Evolutionary conservation across 768 basidiomycete genomes (phyloP).

Genomic region (Psilocybe subaeruginosa): DNA sequence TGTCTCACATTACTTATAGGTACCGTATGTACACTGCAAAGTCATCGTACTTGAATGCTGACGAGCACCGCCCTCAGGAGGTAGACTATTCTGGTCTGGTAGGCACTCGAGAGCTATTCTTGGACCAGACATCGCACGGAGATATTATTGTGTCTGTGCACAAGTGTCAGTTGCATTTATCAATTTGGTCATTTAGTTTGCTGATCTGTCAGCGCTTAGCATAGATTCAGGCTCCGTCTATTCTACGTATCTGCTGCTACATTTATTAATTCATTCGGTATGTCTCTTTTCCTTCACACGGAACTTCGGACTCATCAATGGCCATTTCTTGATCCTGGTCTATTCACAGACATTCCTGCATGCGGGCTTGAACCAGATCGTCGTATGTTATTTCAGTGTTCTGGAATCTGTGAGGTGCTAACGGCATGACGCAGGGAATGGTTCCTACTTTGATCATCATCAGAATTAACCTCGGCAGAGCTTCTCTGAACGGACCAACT

Average conservation of each 20-base stretch:
- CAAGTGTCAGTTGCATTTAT: constrained; percentile 14
- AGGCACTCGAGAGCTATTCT: constrained; percentile 16
- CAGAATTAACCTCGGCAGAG: constrained; percentile 19
- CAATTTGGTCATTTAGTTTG: neutral
- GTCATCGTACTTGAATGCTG: neutral
- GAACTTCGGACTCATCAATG: neutral
- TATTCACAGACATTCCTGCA: constrained; percentile 17
- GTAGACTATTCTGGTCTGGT: constrained; percentile 19
- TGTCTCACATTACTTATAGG: constrained; percentile 24
- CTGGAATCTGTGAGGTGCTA: neutral
- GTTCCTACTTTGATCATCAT: constrained; percentile 28
- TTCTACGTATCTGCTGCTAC: constrained; percentile 21
- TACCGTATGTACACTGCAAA: neutral
- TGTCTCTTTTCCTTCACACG: neutral
- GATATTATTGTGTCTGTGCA: constrained; percentile 16
- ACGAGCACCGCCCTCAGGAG: constrained; percentile 5
- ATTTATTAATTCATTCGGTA: constrained; percentile 19
- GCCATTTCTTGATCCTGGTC: neutral
- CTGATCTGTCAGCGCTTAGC: constrained; percentile 10
- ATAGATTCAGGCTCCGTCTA: constrained; percentile 25
- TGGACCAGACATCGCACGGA: constrained; percentile 16
- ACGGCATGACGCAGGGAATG: constrained; percentile 19
- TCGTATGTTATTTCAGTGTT: constrained; percentile 15
- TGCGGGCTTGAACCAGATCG: constrained; percentile 17
- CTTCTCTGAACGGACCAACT: neutral